Evolutionary conservation across 2,329 filamentous ascomycete species (phyloP), one percentile per base, ranked within the genome.

Genomic region (Fusarium lateritium): DNA sequence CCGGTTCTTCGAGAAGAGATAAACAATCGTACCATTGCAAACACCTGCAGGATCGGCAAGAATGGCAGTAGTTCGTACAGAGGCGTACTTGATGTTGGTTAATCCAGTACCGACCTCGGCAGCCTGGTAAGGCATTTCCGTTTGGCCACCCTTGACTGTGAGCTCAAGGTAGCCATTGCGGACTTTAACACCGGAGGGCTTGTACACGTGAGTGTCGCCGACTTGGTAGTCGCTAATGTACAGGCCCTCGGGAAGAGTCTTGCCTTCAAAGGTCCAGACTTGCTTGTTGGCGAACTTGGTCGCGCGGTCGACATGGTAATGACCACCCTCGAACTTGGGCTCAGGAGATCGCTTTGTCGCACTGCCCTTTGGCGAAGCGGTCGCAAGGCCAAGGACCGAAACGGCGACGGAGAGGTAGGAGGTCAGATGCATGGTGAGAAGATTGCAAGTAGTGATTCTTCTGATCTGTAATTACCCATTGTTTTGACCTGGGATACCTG

Each of bases 41-140:
- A 77, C 75, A 19, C 76, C 76, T 31, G 69, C 52, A 36, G 75
- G 68, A 10, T 77, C 73, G 4, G 60, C 75, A 1, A 78, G 56
- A 17, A 78, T 77, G 5, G 76, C 76, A 0, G 70, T 67, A 2
- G 75, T 76, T 11, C 76, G 62, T 6, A 77, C 72, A 21, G 75
- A 77, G 8, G 75, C 76, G 45, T 77, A 76, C 44, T 63, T 67
- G 43, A 78, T 78, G 55, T 78, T 78, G 1, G 1, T 62, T 22
- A 9, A 71, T 54, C 2, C 46, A 13, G 76, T 78, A 5, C 50
- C 51, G 5, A 78, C 55, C 50, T 78, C 71, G 7, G 56, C 75
- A 13, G 57, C 42, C 17, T 55, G 67, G 45, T 76, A 76, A 1
- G 75, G 76, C 65, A 62, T 70, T 0, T 54, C 26, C 5, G 62